Evolutionary conservation across 768 basidiomycete genomes (phyloP).

Genomic region (Coprinopsis sp.): DNA sequence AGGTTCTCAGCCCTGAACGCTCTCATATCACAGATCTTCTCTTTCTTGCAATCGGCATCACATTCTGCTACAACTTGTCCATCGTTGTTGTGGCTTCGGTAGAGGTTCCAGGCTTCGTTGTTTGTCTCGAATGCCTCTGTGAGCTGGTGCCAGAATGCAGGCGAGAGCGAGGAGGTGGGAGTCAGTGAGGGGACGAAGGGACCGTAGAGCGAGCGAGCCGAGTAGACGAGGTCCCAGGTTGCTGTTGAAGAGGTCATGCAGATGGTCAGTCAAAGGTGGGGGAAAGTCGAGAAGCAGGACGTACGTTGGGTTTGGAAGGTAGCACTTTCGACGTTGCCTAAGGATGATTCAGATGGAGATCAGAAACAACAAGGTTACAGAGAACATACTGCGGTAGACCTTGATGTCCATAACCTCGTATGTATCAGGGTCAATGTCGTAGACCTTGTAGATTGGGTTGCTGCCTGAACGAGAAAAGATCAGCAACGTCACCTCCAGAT

Average conservation of each 20-base stretch:
- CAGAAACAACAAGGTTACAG: background rate
- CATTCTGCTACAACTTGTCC: constrained; percentile 32
- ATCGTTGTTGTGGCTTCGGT: constrained; percentile 40
- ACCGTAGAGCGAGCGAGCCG: constrained; percentile 49
- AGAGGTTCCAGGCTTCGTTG: constrained; percentile 41
- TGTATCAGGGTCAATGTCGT: constrained; percentile 63
- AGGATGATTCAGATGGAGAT: background rate
- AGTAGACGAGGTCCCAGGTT: constrained; percentile 52
- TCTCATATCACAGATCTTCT: constrained; percentile 40
- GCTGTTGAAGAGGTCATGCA: constrained; percentile 23
- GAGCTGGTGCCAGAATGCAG: constrained; percentile 58
- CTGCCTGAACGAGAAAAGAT: constrained; percentile 30
- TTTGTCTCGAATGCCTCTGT: constrained; percentile 50
- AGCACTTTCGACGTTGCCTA: constrained; percentile 39
- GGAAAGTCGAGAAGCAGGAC: background rate
- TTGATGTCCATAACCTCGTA: constrained; percentile 59
- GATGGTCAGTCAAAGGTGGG: background rate
- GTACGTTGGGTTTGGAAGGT: constrained; percentile 44
- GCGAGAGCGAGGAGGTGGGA: constrained; percentile 34
- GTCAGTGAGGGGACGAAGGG: constrained; percentile 35
- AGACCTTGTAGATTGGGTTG: constrained; percentile 54
- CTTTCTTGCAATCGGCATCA: constrained; percentile 33
- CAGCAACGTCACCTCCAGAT: background rate
- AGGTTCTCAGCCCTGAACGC: constrained; percentile 39
- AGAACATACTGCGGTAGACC: constrained; percentile 42